phyloP scores from a whole-genome alignment of 106 monocot species.

The Allium sativum region DNA sequence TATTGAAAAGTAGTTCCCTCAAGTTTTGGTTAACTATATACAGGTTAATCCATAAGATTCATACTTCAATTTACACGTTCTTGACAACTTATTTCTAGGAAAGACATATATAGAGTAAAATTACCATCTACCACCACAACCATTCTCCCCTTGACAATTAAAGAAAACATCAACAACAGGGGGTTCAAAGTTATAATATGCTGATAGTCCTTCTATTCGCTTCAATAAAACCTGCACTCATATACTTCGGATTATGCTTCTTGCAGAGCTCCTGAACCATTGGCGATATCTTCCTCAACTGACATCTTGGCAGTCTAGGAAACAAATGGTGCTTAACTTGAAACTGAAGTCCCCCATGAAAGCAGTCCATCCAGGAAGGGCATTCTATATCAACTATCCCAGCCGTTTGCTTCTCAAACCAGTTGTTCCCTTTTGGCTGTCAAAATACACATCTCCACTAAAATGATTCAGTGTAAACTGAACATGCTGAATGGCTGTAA shows the following conservation, averaged over 20 bases:
- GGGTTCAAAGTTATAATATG: no score
- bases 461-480: conserved; percentile 54
- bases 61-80: no score
- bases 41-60: no score
- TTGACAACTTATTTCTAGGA: no score
- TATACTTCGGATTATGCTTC: conserved; percentile 36
- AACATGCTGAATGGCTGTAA: conserved; percentile 46
- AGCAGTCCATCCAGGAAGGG: conserved; percentile 69
- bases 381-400: conserved; percentile 52
- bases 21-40: no score
- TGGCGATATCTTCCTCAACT: conserved; percentile 31
- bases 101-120: no score
- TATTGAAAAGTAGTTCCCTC: no score
- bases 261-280: conserved; percentile 40
- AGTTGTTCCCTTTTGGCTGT: conserved; percentile 33
- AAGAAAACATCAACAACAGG: no score
- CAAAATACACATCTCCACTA: conserved; percentile 30
- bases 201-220: conserved; percentile 47
- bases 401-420: conserved; percentile 65
- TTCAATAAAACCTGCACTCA: conserved; percentile 23
- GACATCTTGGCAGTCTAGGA: conserved; percentile 41
- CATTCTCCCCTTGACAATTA: no score
- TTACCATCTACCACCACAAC: no score
- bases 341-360: conserved; percentile 63
- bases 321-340: conserved; percentile 61